A percentile compares a stretch with the other conserved stretches of the same genome.
Conservation (phyloP, 257 asterid species). For the Solanum sejunctum region DNA sequence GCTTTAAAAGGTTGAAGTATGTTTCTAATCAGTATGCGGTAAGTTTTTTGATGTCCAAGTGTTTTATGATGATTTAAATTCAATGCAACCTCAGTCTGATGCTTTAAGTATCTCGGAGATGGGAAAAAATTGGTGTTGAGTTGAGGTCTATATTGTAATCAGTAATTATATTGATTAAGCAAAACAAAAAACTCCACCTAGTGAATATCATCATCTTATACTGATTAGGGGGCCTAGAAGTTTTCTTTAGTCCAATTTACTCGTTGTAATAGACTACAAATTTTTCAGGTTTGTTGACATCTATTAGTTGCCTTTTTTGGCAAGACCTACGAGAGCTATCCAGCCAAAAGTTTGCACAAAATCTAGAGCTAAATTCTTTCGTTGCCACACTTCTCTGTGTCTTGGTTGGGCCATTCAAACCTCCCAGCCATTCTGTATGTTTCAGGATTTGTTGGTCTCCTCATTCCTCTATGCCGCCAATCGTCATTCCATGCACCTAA, state of each 20-base stretch:
- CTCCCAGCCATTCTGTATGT: neutral
- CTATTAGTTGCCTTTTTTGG: neutral
- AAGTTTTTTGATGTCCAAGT: slow-evolving; percentile 2
- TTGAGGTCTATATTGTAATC: neutral
- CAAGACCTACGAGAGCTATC: neutral
- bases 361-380: neutral
- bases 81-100: neutral
- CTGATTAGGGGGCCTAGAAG: neutral
- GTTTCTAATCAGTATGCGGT: slow-evolving; percentile 70
- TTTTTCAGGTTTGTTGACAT: neutral
- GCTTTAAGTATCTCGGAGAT: neutral
- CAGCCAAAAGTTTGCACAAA: neutral
- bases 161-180: neutral
- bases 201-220: neutral
- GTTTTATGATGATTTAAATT: neutral
- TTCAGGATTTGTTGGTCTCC: neutral
- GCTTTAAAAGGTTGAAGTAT: slow-evolving; percentile 70
- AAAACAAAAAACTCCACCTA: neutral
- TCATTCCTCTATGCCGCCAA: neutral
- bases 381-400: neutral
- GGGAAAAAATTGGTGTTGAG: neutral
- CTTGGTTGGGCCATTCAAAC: neutral
- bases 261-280: neutral
- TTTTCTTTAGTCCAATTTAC: neutral
- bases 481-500: neutral